These are phyloP conservation scores for Schoenoplectus triqueter DNA, from an alignment of 202 grass and related monocot species.

Conservation along the genomic window DNA sequence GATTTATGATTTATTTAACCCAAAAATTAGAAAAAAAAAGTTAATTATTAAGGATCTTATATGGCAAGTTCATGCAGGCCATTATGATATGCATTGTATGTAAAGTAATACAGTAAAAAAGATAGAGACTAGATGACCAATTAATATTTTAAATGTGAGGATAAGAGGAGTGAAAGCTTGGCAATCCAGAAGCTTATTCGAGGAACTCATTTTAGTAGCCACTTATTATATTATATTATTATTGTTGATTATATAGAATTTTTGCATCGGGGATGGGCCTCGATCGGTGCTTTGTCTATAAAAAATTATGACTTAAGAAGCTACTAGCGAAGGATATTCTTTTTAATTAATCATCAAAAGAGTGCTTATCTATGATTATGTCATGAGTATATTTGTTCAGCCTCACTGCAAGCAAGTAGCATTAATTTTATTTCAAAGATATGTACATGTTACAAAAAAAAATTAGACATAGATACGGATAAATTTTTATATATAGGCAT, in stretches of 20 bases:
- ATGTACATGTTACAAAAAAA: neutral
- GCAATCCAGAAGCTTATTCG: neutral
- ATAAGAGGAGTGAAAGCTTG: neutral
- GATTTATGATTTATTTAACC: neutral
- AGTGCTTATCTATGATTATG: too few species aligned
- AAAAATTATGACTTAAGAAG: neutral
- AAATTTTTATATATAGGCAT: neutral
- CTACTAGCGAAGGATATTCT: neutral
- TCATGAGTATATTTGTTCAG: neutral
- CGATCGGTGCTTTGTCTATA: neutral
- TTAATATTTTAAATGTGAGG: neutral
- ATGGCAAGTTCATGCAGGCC: neutral
- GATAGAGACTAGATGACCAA: neutral
- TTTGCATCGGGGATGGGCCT: neutral
- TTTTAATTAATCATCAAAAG: neutral
- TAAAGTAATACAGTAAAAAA: neutral
- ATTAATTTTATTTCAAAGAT: neutral
- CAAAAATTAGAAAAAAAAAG: neutral
- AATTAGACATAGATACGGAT: too few species aligned
- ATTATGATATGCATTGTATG: neutral
- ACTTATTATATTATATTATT: neutral
- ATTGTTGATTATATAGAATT: neutral
- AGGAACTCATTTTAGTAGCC: neutral
- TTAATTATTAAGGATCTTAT: constrained; percentile 1
- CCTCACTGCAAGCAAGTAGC: neutral